Evolutionary conservation across 225 moss, liverwort and hornwort genomes (phyloP).

Genomic region (Ulota crispa): DNA sequence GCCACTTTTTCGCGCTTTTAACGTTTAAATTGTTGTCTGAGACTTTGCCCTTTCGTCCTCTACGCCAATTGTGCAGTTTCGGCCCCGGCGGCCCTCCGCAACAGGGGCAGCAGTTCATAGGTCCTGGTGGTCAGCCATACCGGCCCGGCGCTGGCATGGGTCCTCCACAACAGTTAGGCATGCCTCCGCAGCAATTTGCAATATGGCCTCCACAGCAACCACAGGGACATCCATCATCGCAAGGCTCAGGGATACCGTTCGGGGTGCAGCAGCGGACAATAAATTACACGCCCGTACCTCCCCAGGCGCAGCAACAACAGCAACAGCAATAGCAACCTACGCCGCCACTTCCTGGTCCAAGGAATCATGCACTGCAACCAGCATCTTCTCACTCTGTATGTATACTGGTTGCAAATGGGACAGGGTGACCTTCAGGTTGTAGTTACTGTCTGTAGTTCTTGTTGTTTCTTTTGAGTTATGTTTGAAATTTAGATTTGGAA

Average conservation of each 20-base stretch:
- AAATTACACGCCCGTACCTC: conserved; percentile 60
- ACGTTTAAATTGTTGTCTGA: background rate
- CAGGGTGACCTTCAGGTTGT: conserved; percentile 21
- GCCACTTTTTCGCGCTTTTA: background rate
- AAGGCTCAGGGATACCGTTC: conserved; percentile 76
- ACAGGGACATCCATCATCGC: conserved; percentile 70
- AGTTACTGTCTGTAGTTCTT: conserved; percentile 20
- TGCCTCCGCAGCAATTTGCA: conserved; percentile 65
- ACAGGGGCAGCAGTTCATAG: conserved; percentile 87
- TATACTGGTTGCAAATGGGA: conserved; percentile 22
- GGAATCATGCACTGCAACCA: conserved; percentile 82
- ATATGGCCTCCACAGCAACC: conserved; percentile 72
- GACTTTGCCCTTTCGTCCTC: background rate
- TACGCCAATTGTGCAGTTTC: conserved; percentile 54
- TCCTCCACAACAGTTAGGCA: conserved; percentile 75
- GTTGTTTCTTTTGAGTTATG: background rate
- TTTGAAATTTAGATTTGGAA: too few relatives aligned
- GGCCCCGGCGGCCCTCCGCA: conserved; percentile 90
- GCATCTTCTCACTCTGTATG: conserved; percentile 88
- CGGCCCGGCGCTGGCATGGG: conserved; percentile 90
- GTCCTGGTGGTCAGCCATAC: conserved; percentile 79
- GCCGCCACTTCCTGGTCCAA: conserved; percentile 71
- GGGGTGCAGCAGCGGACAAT: conserved; percentile 75
- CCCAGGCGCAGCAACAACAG: conserved; percentile 71
- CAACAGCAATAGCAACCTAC: conserved; percentile 64